These are phyloP conservation scores for Magnaporthiopsis incrustans DNA, from an alignment of 2,329 filamentous ascomycete species.

Conservation along the genomic window DNA sequence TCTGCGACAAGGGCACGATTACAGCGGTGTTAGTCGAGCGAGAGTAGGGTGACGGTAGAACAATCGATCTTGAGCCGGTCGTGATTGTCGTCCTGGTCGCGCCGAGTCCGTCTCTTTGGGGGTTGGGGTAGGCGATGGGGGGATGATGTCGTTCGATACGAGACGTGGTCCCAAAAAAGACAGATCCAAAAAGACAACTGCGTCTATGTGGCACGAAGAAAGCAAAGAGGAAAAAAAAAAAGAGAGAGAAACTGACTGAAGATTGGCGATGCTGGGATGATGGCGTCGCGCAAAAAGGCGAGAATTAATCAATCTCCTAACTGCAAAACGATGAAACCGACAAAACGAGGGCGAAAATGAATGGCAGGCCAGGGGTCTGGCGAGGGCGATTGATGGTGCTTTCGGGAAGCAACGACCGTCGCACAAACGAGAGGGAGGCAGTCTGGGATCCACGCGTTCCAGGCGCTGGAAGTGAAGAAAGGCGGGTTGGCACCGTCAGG, in stretches of 20 bases:
- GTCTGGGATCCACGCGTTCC: neutral
- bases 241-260: slow-evolving; percentile 4
- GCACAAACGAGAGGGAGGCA: neutral
- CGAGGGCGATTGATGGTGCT: neutral
- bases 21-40: neutral
- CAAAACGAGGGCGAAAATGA: neutral
- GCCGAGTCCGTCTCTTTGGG: slow-evolving; percentile 5
- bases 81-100: neutral
- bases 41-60: neutral
- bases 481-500: neutral
- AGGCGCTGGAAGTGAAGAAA: neutral
- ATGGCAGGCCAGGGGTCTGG: neutral
- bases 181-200: slow-evolving; percentile 2
- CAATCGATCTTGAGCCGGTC: slow-evolving; percentile 5
- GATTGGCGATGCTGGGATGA: neutral
- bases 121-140: neutral
- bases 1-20: slow-evolving; percentile 3
- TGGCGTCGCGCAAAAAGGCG: neutral
- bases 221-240: neutral
- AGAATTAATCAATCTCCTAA: neutral
- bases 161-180: neutral
- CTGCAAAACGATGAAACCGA: neutral
- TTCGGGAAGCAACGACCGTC: neutral
- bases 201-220: neutral
- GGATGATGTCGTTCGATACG: neutral